Evolutionary conservation across 805 yeast species (phyloP), one percentile per base, ranked within the genome.

Genomic region (Trichomonascus vanleenenianus): DNA sequence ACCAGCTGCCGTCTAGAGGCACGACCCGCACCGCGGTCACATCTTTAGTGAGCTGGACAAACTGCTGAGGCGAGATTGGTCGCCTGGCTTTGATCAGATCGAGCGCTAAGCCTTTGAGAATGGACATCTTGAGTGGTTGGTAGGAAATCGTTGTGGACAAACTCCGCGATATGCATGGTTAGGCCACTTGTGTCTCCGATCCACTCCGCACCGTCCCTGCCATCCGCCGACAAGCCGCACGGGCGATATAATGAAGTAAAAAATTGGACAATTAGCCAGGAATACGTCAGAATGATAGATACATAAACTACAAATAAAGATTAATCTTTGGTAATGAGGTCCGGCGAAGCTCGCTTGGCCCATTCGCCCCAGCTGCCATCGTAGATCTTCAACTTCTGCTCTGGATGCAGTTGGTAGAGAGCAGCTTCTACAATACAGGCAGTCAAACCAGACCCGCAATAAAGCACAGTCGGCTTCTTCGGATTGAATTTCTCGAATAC

Each of bases 381-480:
- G 56, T 84, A 84, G 18, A 84, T 74, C 11, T 42, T 39, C 19
- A 51, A 36, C 8, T 45, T 43, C 42, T 50, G 46, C 12, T 30
- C 34, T 33, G 73, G 72, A 31, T 31, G 15, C 11, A 81, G 67
- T 3, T 61, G 62, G 34, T 67, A 61, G 12, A 66, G 57, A 1
- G 95, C 97, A 8, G 83, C 68, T 63, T 85, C 83, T 39, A 91
- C 73, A 35, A 93, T 79, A 52, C 91, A 86, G 0, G 97, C 97
- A 9, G 97, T 82, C 41, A 93, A 97, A 39, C 97, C 98, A 0
- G 97, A 83, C 22, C 97, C 98, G 61, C 98, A 93, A 85, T 85
- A 78, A 33, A 83, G 84, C 41, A 93, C 78, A 14, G 85, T 78
- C 11, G 86, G 89, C 56, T 83, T 81, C n/a, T 70, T 63, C 3